Evolutionary conservation across 2,329 filamentous ascomycete species (phyloP), one percentile per base, ranked within the genome.

Genomic region (Neofusicoccum laricinum): DNA sequence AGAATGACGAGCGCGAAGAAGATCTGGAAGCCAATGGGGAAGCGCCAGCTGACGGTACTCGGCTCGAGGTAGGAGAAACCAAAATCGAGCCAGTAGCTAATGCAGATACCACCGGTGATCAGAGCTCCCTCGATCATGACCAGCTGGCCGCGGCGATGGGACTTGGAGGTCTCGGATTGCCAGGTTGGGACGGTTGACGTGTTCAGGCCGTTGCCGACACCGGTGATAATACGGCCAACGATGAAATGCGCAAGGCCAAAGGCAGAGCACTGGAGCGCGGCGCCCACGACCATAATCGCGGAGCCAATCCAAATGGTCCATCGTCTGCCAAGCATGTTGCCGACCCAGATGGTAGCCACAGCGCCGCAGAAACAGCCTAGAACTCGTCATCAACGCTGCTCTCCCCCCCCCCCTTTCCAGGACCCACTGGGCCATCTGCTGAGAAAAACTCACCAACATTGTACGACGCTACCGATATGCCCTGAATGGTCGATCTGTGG

Each of bases 291-390:
- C 81, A 88, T 85, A 67, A 89, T 82, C 11, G 77, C 67, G 8
- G 82, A 82, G 15, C 87, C 87, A n/a, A 85, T 78, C 68, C 89
- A 85, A 61, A 87, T 86, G 1, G 82, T 83, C 43, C 83, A 77
- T 71, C 82, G 80, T 38, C 86, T 80, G 25, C 86, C 86, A 45
- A 88, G 81, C 10, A 80, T 76, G 66, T 90, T 87, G 34, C 87
- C 87, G 8, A 85, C 73, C 73, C 78, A 80, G 72, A 48, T 76
- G 46, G 74, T 74, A 72, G 77, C 69, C 2, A 81, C 74, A 2
- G 80, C 79, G 30, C 78, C 78, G 48, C 78, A 73, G 67, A 82
- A 80, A 66, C 80, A 81, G 8, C 79, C 55, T 59, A n/a, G 4
- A 14, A 14, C 3, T 8, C 6, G 77, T 61, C 25, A 59, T 15